Percentiles rank a stretch among this genome's conserved stretches.
phyloP scores from a whole-genome alignment of 169 alveolate genomes.

The Cryptosporidium sp. region DNA sequence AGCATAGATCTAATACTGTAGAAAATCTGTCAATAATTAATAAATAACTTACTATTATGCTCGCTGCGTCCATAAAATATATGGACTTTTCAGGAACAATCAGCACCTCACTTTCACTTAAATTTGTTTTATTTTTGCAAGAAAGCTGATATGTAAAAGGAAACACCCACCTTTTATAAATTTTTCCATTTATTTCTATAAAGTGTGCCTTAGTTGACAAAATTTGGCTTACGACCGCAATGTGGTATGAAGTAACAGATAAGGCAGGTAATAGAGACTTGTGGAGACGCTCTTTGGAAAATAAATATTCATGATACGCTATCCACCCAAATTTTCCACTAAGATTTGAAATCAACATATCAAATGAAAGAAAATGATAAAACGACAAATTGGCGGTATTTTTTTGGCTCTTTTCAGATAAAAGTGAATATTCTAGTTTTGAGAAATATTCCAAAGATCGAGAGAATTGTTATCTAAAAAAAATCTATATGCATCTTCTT shows the following conservation, averaged over 20 bases:
- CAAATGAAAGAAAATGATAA: neutral
- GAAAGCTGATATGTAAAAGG: conserved; percentile 11
- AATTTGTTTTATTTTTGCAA: neutral
- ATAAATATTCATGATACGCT: conserved; percentile 41
- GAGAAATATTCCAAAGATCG: conserved; percentile 52
- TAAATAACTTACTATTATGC: conserved; percentile 31
- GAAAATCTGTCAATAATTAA: conserved; percentile 73
- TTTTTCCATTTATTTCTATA: conserved; percentile 11
- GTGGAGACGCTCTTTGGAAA: conserved; percentile 11
- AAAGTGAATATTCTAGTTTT: neutral
- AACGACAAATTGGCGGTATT: neutral
- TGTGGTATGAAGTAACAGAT: conserved; percentile 10
- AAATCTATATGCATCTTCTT: conserved; percentile 56
- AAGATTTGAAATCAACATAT: conserved; percentile 21
- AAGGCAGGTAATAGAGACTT: conserved; percentile 33
- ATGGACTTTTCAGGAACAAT: conserved; percentile 7
- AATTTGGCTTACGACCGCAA: conserved; percentile 42
- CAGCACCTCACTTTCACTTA: neutral
- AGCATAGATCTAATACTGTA: conserved; percentile 86
- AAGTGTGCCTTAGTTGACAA: neutral
- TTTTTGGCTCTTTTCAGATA: neutral
- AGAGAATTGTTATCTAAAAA: conserved; percentile 49
- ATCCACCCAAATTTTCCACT: conserved; percentile 63
- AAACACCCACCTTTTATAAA: conserved; percentile 45
- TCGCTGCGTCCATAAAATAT: conserved; percentile 74